Percentiles rank a stretch among this genome's conserved stretches.
phyloP scores from a whole-genome alignment of 2,329 filamentous ascomycete genomes.

The Aspergillus amoenus region DNA sequence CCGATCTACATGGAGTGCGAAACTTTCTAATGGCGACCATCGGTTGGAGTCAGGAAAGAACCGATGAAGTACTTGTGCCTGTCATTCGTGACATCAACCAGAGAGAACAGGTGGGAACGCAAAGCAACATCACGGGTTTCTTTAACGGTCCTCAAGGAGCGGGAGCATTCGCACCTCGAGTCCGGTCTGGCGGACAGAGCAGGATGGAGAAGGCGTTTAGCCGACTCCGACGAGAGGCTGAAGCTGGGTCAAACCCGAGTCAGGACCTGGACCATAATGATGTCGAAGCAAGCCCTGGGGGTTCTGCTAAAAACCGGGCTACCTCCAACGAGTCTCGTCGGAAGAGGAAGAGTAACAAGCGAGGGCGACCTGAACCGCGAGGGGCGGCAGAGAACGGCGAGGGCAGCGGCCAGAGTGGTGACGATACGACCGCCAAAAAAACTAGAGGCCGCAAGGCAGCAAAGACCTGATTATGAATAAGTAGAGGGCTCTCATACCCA shows the following conservation, averaged over 20 bases:
- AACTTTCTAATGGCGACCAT: constrained; percentile 87
- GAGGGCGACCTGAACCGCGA: constrained; percentile 12
- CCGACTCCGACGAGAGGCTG: constrained; percentile 60
- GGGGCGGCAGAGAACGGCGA: background rate
- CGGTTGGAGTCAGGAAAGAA: constrained; percentile 87
- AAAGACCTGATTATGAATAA: constrained; percentile 6
- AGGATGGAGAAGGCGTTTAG: constrained; percentile 75
- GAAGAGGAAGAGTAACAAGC: constrained; percentile 18
- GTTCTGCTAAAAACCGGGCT: background rate
- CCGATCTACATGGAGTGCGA: constrained; percentile 81
- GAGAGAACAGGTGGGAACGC: constrained; percentile 83
- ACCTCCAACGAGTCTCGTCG: constrained; percentile 2
- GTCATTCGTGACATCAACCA: constrained; percentile 95
- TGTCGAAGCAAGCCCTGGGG: background rate
- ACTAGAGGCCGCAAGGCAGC: constrained; percentile 21
- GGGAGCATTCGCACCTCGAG: constrained; percentile 69
- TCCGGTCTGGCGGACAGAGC: constrained; percentile 61
- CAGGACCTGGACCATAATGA: background rate
- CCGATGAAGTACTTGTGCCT: constrained; percentile 91
- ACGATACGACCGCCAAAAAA: constrained; percentile 25
- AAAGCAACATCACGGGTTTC: constrained; percentile 92
- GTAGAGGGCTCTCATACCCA: background rate
- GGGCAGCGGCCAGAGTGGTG: constrained; percentile 4
- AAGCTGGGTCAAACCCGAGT: constrained; percentile 24
- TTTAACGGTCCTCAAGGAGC: constrained; percentile 66